Evolutionary conservation across 805 yeast species (phyloP).

Genomic region (Candida nanaspora): DNA sequence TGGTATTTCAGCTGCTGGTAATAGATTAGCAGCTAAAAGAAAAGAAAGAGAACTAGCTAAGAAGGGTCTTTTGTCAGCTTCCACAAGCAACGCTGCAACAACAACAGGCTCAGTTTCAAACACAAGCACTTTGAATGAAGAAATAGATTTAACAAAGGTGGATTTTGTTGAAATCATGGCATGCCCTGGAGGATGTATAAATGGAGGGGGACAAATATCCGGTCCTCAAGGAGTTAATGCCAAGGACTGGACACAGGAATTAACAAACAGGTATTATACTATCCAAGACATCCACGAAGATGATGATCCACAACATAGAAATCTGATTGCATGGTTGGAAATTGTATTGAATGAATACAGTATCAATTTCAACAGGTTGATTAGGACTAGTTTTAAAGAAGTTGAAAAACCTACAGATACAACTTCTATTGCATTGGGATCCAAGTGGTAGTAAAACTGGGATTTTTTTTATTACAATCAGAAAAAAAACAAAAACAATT

Average conservation of each 20-base stretch:
- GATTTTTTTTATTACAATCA: too few relatives aligned
- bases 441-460: constrained; percentile 43
- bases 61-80: constrained; percentile 9
- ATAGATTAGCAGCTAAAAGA: constrained; percentile 36
- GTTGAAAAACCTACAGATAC: constrained; percentile 48
- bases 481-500: too few relatives aligned
- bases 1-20: constrained; percentile 4
- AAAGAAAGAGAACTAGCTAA: constrained; percentile 29
- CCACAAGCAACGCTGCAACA: constrained; percentile 7
- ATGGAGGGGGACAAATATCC: constrained; percentile 89
- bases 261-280: constrained; percentile 26
- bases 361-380: constrained; percentile 29
- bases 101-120: constrained; percentile 3
- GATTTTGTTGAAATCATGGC: constrained; percentile 96
- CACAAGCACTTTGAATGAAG: too few relatives aligned
- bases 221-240: constrained; percentile 28
- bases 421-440: constrained; percentile 41
- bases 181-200: constrained; percentile 95
- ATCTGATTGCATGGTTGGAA: constrained; percentile 26
- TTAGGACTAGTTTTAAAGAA: constrained; percentile 39
- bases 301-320: neutral
- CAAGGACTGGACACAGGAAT: constrained; percentile 39
- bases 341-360: constrained; percentile 25
- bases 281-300: constrained; percentile 18
- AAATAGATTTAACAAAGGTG: constrained; percentile 52